A percentile compares a stretch with the other conserved stretches of the same genome.
Conservation (phyloP, 208 protist species). For the Acanthamoeba pearcei region DNA sequence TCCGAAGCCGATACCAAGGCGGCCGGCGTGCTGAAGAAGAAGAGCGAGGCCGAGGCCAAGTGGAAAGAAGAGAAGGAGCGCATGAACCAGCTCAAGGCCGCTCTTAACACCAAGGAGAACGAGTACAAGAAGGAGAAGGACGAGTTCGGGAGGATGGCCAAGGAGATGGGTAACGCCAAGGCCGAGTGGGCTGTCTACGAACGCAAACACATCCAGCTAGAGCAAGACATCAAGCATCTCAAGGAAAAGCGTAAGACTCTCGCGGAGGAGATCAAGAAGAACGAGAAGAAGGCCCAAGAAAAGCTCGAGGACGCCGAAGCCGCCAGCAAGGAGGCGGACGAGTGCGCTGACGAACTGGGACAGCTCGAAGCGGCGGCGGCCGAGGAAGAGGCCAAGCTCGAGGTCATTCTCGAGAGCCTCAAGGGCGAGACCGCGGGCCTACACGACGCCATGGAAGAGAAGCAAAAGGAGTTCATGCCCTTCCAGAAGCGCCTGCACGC, state of each 20-base stretch:
- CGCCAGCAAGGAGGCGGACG: too few relatives aligned
- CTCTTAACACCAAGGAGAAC: constrained; percentile 89
- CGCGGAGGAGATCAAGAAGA: constrained; percentile 90
- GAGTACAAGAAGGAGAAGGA: constrained; percentile 81
- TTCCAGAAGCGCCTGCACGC: too few relatives aligned
- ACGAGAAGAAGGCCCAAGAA: constrained; percentile 91
- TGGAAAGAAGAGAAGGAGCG: too few relatives aligned
- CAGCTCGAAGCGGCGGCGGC: too few relatives aligned
- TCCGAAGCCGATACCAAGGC: constrained; percentile 47
- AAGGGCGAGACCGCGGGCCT: too few relatives aligned
- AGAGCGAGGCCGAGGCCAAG: constrained; percentile 84
- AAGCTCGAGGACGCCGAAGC: too few relatives aligned
- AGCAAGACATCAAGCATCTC: constrained; percentile 87
- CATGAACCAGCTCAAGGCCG: constrained; percentile 85
- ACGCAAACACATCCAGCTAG: constrained; percentile 87
- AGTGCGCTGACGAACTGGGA: too few relatives aligned
- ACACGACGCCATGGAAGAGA: too few relatives aligned
- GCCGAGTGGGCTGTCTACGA: constrained; percentile 87
- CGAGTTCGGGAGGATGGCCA: constrained; percentile 71
- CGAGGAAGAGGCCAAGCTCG: too few relatives aligned
- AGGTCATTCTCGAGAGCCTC: too few relatives aligned
- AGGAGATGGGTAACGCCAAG: constrained; percentile 79
- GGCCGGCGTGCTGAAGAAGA: constrained; percentile 74
- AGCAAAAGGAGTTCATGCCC: too few relatives aligned
- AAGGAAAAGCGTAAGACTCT: constrained; percentile 86